These are phyloP conservation scores for Zhuliangozyma blackwelliae DNA, from an alignment of 1,139 yeast genomes.

Conservation along the genomic window DNA sequence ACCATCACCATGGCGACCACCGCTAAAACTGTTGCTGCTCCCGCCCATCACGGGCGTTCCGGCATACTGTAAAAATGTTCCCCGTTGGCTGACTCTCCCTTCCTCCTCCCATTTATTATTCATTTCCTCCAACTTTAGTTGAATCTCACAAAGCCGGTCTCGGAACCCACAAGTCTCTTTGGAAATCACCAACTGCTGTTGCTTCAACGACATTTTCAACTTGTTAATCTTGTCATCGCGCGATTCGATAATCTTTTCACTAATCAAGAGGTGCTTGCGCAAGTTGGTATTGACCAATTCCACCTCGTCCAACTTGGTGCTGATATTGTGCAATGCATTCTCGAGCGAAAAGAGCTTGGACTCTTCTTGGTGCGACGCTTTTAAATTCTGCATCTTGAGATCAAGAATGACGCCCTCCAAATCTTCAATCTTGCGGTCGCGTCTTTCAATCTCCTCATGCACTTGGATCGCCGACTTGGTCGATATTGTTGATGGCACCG, in stretches of 20 bases:
- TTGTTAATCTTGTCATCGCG: conserved; percentile 57
- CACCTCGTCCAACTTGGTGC: conserved; percentile 37
- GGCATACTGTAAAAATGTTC: no score
- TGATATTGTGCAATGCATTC: conserved; percentile 33
- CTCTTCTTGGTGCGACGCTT: conserved; percentile 42
- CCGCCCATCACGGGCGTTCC: not conserved
- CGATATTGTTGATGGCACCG: conserved; percentile 3
- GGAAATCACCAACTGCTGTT: conserved; percentile 47
- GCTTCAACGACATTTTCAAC: conserved; percentile 48
- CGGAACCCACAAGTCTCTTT: conserved; percentile 55
- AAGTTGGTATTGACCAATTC: conserved; percentile 35
- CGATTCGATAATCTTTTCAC: conserved; percentile 56
- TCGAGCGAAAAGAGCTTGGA: conserved; percentile 38
- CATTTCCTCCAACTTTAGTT: conserved; percentile 37
- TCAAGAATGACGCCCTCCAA: conserved; percentile 35
- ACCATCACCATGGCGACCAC: no score
- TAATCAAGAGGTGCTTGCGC: conserved; percentile 45
- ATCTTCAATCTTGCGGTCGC: conserved; percentile 34
- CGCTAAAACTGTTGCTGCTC: conserved; percentile 1
- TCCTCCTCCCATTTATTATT: not conserved
- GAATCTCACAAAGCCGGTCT: conserved; percentile 35
- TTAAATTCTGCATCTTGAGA: conserved; percentile 33
- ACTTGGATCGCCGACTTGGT: not conserved
- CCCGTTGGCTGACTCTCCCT: not conserved
- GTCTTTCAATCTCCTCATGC: conserved; percentile 22